These are phyloP conservation scores for Ascochyta pisi DNA, from an alignment of 2,329 filamentous ascomycete species.

Conservation along the genomic window DNA sequence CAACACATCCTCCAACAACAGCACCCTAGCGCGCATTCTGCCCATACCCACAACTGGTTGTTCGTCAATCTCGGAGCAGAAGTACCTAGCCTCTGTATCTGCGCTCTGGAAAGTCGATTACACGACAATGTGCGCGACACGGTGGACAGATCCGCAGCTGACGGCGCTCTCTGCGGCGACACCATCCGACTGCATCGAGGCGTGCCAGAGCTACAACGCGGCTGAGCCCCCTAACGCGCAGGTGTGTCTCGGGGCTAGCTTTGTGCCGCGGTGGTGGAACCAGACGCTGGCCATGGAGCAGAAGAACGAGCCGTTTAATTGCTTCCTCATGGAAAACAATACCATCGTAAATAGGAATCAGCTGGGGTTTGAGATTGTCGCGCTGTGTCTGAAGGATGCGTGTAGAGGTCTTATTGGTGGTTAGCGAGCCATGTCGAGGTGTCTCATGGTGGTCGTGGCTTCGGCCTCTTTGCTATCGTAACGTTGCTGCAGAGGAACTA, in stretches of 20 bases:
- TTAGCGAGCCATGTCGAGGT: background rate
- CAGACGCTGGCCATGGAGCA: background rate
- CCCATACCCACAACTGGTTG: background rate
- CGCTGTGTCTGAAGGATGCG: background rate
- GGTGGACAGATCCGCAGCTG: background rate
- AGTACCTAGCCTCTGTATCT: too few relatives aligned
- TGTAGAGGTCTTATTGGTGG: background rate
- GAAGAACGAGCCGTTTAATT: background rate
- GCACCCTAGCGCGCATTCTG: background rate
- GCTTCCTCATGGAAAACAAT: background rate
- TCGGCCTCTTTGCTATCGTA: background rate
- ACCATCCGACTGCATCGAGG: constrained; percentile 6
- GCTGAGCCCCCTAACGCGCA: background rate
- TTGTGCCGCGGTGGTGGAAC: constrained; percentile 6
- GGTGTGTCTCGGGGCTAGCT: background rate
- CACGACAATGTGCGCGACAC: constrained; percentile 6
- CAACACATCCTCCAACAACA: background rate
- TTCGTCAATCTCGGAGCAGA: background rate
- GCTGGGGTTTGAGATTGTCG: background rate
- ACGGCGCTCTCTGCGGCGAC: background rate
- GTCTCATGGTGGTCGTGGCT: too few relatives aligned
- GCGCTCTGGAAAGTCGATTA: background rate
- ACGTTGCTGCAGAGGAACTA: background rate
- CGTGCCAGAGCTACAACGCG: constrained; percentile 1
- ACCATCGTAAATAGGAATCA: background rate